phyloP scores from a whole-genome alignment of 257 asterid species.

The Lantana camara region DNA sequence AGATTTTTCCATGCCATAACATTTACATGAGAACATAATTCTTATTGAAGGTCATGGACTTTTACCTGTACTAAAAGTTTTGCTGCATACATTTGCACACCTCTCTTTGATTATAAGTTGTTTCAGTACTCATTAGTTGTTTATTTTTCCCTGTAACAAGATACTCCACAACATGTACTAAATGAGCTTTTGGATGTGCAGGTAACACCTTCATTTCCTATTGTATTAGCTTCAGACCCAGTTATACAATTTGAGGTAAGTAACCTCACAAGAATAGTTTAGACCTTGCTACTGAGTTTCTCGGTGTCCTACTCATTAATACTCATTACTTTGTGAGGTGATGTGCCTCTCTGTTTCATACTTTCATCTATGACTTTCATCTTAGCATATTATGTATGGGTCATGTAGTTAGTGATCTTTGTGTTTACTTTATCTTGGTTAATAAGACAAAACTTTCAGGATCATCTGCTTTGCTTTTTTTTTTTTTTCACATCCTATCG shows the following conservation, averaged over 20 bases:
- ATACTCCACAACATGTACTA: not conserved
- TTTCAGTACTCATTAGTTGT: not conserved
- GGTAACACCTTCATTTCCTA: slow-evolving; percentile 91
- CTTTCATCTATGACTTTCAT: slow-evolving; percentile 7
- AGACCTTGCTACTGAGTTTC: slow-evolving; percentile 12
- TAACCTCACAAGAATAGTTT: slow-evolving; percentile 15
- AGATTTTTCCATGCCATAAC: not conserved
- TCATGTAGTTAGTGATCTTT: no score
- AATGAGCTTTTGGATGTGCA: slow-evolving; percentile 42
- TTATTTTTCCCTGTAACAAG: not conserved
- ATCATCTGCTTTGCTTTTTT: not conserved
- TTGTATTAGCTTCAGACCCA: slow-evolving; percentile 72
- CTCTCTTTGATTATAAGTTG: slow-evolving; percentile 11
- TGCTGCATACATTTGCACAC: slow-evolving; percentile 1
- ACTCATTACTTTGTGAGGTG: not conserved
- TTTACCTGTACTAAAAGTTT: no score
- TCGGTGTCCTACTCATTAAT: not conserved
- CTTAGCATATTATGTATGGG: not conserved
- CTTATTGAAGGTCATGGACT: slow-evolving; percentile 13
- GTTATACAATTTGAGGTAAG: slow-evolving; percentile 88
- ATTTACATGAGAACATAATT: not conserved
- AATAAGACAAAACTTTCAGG: slow-evolving; percentile 5
- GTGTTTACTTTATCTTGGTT: not conserved
- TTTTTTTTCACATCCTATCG: no score
- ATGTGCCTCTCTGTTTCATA: slow-evolving; percentile 9